phyloP scores from a whole-genome alignment of 495 filamentous ascomycete genomes.

The Aspergillus ostianus region DNA sequence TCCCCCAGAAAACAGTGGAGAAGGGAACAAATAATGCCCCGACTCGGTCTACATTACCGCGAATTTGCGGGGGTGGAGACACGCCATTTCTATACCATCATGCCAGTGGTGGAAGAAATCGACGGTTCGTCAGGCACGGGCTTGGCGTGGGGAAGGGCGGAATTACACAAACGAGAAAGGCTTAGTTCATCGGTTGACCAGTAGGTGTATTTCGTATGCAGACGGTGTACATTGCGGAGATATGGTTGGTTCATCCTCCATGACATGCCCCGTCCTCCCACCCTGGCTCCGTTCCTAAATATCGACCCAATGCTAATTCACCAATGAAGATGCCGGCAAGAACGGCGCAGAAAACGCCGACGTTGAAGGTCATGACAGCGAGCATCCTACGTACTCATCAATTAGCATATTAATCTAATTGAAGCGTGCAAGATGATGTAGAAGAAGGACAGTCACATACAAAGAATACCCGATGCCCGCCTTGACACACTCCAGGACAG shows the following conservation, averaged over 20 bases:
- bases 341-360: slow-evolving; percentile 17
- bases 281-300: slow-evolving; percentile 2
- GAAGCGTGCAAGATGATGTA: not conserved
- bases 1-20: not conserved
- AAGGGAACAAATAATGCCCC: not conserved
- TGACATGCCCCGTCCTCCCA: slow-evolving; percentile 20
- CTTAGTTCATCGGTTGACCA: too few relatives aligned
- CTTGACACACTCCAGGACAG: slow-evolving; percentile 13
- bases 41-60: not conserved
- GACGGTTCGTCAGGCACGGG: not conserved
- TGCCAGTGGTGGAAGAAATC: not conserved
- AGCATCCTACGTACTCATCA: slow-evolving; percentile 13
- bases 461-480: slow-evolving; percentile 18
- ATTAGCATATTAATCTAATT: not conserved
- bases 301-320: slow-evolving; percentile 16
- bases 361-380: slow-evolving; percentile 24
- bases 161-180: too few relatives aligned
- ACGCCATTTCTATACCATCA: not conserved
- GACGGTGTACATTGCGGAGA: too few relatives aligned
- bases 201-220: too few relatives aligned
- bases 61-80: not conserved
- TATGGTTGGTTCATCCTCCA: not conserved
- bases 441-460: slow-evolving; percentile 6
- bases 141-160: not conserved
- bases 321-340: slow-evolving; percentile 17